A percentile compares a stretch with the other conserved stretches of the same genome.
Evolutionary conservation across 495 filamentous ascomycete genomes (phyloP).

Genomic region (Trichoderma asperelloides): DNA sequence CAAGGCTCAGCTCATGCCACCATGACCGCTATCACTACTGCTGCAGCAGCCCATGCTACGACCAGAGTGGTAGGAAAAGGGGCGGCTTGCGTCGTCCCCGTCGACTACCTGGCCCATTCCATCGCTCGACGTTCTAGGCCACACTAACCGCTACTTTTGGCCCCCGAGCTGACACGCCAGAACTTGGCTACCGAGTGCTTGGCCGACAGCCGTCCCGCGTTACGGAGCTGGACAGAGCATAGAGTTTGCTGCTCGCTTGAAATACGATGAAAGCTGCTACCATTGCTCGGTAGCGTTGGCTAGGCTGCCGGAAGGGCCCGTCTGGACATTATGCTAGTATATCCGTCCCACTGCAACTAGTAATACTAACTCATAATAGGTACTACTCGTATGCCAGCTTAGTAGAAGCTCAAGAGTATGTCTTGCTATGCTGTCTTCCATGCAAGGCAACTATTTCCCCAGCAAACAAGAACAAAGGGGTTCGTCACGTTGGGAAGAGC

Average conservation of each 20-base stretch:
- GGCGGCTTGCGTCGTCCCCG: not conserved
- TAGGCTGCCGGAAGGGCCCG: not conserved
- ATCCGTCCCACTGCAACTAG: not conserved
- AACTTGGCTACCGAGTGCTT: not conserved
- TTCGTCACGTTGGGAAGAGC: too few relatives aligned
- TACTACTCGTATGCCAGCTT: too few relatives aligned
- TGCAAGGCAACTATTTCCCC: too few relatives aligned
- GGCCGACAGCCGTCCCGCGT: not conserved
- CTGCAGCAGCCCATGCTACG: not conserved
- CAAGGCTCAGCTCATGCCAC: not conserved
- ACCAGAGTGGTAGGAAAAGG: not conserved
- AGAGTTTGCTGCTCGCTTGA: not conserved
- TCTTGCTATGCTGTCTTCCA: too few relatives aligned
- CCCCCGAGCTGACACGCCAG: not conserved
- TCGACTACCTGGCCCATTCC: not conserved
- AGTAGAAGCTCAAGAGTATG: too few relatives aligned
- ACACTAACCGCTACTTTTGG: not conserved
- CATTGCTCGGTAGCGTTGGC: not conserved
- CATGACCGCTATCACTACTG: not conserved
- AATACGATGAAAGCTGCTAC: not conserved
- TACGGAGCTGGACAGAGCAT: not conserved
- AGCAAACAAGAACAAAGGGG: too few relatives aligned
- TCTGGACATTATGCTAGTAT: not conserved
- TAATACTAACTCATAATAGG: too few relatives aligned
- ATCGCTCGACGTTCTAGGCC: not conserved